phyloP scores from a whole-genome alignment of 768 basidiomycete genomes.

The Tubosaeta sp. region DNA sequence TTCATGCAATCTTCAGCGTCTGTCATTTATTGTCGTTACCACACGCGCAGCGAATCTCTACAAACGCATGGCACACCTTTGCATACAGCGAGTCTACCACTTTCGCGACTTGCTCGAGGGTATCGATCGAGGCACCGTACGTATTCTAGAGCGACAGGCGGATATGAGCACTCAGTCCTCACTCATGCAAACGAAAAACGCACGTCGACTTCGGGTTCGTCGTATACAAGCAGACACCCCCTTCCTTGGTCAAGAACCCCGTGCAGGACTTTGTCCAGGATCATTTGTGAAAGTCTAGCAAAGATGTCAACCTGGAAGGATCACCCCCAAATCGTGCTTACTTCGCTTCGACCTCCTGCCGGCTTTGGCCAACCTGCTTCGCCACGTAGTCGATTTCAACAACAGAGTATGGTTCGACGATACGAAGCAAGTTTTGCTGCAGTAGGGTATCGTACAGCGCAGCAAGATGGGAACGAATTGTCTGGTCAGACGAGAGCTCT shows the following conservation, averaged over 20 bases:
- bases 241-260: slow-evolving; percentile 97
- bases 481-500: slow-evolving; percentile 95
- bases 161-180: slow-evolving; percentile 1
- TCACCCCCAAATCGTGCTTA: slow-evolving; percentile 31
- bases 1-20: slow-evolving; percentile 43
- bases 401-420: slow-evolving; percentile 92
- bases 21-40: slow-evolving; percentile 10
- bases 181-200: slow-evolving; percentile 28
- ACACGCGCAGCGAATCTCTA: neutral
- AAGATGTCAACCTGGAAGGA: slow-evolving; percentile 3
- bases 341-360: slow-evolving; percentile 90
- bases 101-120: slow-evolving; percentile 84
- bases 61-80: slow-evolving; percentile 45
- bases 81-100: slow-evolving; percentile 94
- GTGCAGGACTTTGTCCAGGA: slow-evolving; percentile 88
- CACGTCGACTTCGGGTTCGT: slow-evolving; percentile 81
- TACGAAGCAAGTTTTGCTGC: slow-evolving; percentile 91
- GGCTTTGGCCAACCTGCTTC: slow-evolving; percentile 76
- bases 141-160: slow-evolving; percentile 53
- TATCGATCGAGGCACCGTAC: slow-evolving; percentile 86
- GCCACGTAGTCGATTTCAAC: slow-evolving; percentile 92
- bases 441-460: slow-evolving; percentile 94
- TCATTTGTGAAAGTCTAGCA: slow-evolving; percentile 91
- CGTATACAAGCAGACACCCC: slow-evolving; percentile 88
- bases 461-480: slow-evolving; percentile 91